Evolutionary conservation across 192 early-diverging fungal species (phyloP).

Genomic region (Coemansia sp.): DNA sequence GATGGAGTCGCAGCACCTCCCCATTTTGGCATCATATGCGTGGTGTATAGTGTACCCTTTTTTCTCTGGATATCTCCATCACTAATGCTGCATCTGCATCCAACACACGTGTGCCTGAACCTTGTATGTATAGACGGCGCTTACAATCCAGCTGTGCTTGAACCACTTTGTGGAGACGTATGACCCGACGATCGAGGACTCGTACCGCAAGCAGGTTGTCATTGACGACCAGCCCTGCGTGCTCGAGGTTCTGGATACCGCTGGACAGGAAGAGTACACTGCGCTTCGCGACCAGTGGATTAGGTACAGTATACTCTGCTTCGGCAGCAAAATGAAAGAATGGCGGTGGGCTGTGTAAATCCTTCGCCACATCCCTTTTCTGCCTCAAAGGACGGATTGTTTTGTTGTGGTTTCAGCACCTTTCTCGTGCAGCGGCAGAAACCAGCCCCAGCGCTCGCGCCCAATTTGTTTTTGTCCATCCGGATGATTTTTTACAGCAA

Average conservation of each 20-base stretch:
- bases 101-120: not conserved
- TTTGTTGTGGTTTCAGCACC: slow-evolving; percentile 15
- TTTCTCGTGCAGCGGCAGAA: slow-evolving; percentile 5
- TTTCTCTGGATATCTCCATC: not conserved
- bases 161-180: slow-evolving; percentile 82
- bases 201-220: slow-evolving; percentile 95
- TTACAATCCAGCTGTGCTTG: slow-evolving; percentile 64
- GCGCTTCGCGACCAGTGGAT: slow-evolving; percentile 81
- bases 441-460: not conserved
- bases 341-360: slow-evolving; percentile 13
- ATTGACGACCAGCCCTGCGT: slow-evolving; percentile 97
- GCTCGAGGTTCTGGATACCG: slow-evolving; percentile 95
- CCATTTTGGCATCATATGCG: not conserved
- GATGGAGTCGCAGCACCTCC: not conserved
- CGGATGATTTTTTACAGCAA: slow-evolving; percentile 4
- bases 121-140: slow-evolving; percentile 56
- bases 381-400: not conserved
- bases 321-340: slow-evolving; percentile 2
- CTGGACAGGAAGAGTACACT: slow-evolving; percentile 84
- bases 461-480: slow-evolving; percentile 4
- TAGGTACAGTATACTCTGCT: slow-evolving; percentile 47
- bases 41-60: not conserved
- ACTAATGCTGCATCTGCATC: not conserved
- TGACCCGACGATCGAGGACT: slow-evolving; percentile 98
- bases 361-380: slow-evolving; percentile 6